Evolutionary conservation across 176 grass and related monocot species (phyloP).

Genomic region (Aegilops longissima): DNA sequence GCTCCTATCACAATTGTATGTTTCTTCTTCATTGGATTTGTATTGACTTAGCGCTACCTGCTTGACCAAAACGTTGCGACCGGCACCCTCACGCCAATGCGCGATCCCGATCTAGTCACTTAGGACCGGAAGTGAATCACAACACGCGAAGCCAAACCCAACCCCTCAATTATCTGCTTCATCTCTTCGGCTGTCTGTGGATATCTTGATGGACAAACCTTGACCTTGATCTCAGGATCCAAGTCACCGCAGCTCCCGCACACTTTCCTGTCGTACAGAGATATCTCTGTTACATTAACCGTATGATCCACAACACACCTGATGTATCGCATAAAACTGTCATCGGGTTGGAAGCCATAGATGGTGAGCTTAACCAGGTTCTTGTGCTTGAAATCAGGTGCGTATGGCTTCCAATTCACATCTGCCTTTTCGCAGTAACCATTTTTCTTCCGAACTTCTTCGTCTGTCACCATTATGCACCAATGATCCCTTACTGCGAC

Average conservation of each 20-base stretch:
- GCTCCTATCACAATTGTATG: too few relatives aligned
- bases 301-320: neutral
- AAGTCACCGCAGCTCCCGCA: neutral
- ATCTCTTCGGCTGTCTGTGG: neutral
- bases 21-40: too few relatives aligned
- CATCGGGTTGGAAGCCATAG: neutral
- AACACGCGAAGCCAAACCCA: neutral
- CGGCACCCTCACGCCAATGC: too few relatives aligned
- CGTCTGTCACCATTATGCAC: neutral
- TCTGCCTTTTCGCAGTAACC: neutral
- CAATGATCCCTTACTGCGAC: neutral
- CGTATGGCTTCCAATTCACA: neutral
- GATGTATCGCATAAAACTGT: neutral
- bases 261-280: neutral
- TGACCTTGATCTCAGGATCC: too few relatives aligned
- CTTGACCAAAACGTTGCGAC: too few relatives aligned
- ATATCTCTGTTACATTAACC: neutral
- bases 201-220: neutral
- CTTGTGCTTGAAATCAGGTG: neutral
- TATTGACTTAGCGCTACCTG: too few relatives aligned
- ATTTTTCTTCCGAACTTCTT: neutral
- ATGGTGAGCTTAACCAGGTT: neutral
- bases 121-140: neutral
- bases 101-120: too few relatives aligned
- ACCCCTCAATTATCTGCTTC: accelerated